Percentiles rank a stretch among this genome's conserved stretches.
Conservation (phyloP, 306 rosid species). For the Acacia confusa region DNA sequence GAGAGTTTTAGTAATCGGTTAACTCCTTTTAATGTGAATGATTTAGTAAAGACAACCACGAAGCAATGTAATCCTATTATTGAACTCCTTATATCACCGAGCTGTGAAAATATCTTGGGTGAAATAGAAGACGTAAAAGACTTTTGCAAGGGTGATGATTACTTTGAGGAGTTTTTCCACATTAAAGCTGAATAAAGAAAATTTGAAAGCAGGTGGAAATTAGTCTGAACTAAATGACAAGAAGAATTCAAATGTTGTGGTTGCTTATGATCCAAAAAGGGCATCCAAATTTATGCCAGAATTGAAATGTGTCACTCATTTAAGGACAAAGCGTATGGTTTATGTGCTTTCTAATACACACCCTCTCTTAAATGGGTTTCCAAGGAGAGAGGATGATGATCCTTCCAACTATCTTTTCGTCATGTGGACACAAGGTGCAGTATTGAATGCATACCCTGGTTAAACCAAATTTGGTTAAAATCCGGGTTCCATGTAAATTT, state of each 20-base stretch:
- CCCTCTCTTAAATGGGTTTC: constrained; percentile 35
- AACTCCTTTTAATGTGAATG: not conserved
- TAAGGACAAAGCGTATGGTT: constrained; percentile 57
- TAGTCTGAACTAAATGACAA: not conserved
- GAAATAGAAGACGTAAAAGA: constrained; percentile 42
- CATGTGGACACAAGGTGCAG: constrained; percentile 50
- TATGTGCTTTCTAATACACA: constrained; percentile 51
- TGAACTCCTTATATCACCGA: constrained; percentile 53
- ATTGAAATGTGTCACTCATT: constrained; percentile 50
- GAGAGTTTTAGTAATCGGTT: not conserved
- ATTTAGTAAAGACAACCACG: not conserved
- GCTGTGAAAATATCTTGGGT: not conserved
- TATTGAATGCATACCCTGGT: too few species aligned
- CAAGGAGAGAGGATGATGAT: constrained; percentile 42
- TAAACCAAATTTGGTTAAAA: too few species aligned
- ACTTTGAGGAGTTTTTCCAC: constrained; percentile 23
- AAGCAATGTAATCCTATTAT: constrained; percentile 48
- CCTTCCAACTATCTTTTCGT: constrained; percentile 55
- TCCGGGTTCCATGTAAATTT: too few species aligned
- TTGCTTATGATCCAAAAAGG: constrained; percentile 22
- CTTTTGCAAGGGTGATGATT: constrained; percentile 1
- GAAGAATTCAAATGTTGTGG: constrained; percentile 39
- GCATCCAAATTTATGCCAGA: constrained; percentile 31
- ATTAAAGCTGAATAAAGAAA: constrained; percentile 22
- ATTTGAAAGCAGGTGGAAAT: not conserved